Conservation (phyloP, 192 early-diverging fungal genomes). For the Jimgerdemannia flammicorona region DNA sequence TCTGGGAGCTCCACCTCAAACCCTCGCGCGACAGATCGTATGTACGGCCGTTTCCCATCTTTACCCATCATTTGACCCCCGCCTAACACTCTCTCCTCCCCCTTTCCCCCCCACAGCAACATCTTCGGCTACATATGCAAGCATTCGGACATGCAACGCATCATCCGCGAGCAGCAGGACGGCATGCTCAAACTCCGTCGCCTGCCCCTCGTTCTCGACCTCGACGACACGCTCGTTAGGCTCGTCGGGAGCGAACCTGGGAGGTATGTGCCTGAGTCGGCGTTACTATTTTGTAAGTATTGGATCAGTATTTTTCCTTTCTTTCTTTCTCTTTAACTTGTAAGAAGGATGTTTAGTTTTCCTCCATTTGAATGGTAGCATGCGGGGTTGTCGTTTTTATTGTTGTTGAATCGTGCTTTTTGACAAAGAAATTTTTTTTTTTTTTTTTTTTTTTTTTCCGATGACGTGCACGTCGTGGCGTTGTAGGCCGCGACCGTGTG, state of each 20-base stretch:
- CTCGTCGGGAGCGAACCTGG: conserved; percentile 57
- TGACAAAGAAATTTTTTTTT: background rate
- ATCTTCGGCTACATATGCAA: conserved; percentile 64
- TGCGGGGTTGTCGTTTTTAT: background rate
- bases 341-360: too few species aligned
- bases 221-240: conserved; percentile 75
- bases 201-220: conserved; percentile 70
- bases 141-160: conserved; percentile 46
- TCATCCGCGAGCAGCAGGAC: conserved; percentile 49
- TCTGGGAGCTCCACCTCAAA: conserved; percentile 73
- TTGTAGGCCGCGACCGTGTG: conserved; percentile 57
- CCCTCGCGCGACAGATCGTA: conserved; percentile 55
- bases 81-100: background rate
- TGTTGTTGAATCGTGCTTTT: too few species aligned
- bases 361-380: background rate
- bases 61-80: background rate
- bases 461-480: background rate
- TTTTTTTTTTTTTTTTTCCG: conserved; percentile 5
- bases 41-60: conserved; percentile 6
- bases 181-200: conserved; percentile 42
- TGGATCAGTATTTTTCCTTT: background rate
- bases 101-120: conserved; percentile 32
- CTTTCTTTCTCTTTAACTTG: background rate
- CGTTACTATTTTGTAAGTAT: conserved; percentile 20
- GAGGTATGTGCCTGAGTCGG: conserved; percentile 57